phyloP scores from a whole-genome alignment of 1,284 basidiomycete genomes.

The Sanguinoderma infundibulare region DNA sequence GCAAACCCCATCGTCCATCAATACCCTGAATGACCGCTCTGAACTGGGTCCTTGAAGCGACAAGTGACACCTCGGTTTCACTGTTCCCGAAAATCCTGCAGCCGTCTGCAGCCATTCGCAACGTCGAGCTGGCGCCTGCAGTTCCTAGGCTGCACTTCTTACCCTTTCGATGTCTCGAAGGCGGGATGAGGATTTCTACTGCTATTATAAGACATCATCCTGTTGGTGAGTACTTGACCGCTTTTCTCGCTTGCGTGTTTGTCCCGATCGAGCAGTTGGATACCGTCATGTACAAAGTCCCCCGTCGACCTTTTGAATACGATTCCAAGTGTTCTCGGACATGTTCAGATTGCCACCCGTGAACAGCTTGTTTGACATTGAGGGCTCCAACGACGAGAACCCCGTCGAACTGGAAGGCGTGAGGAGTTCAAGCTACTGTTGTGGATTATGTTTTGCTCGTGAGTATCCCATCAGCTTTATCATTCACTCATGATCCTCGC shows the following conservation, averaged over 20 bases:
- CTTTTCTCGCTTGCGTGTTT: neutral
- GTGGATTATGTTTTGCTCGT: slow-evolving; percentile 12
- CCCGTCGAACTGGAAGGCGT: slow-evolving; percentile 6
- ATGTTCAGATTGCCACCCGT: slow-evolving; percentile 8
- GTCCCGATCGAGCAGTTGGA: neutral
- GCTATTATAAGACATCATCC: slow-evolving; percentile 7
- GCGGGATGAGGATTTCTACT: slow-evolving; percentile 14
- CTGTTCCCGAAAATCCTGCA: neutral
- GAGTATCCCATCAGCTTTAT: neutral
- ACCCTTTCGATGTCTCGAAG: neutral
- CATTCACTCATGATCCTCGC: neutral
- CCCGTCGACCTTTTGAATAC: slow-evolving; percentile 16
- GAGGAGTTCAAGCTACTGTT: slow-evolving; percentile 8
- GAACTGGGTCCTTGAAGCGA: neutral
- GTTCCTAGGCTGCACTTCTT: too few relatives aligned
- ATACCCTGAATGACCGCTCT: neutral
- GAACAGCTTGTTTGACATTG: neutral
- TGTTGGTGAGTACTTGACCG: neutral
- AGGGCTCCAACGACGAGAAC: slow-evolving; percentile 13
- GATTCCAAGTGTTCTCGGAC: slow-evolving; percentile 13
- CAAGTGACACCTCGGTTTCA: neutral
- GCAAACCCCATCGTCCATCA: neutral
- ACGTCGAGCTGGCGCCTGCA: too few relatives aligned
- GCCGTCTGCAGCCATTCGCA: neutral
- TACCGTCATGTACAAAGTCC: slow-evolving; percentile 9